Conservation (phyloP, 495 filamentous ascomycete species). For the Aspergillus funiculosus region DNA sequence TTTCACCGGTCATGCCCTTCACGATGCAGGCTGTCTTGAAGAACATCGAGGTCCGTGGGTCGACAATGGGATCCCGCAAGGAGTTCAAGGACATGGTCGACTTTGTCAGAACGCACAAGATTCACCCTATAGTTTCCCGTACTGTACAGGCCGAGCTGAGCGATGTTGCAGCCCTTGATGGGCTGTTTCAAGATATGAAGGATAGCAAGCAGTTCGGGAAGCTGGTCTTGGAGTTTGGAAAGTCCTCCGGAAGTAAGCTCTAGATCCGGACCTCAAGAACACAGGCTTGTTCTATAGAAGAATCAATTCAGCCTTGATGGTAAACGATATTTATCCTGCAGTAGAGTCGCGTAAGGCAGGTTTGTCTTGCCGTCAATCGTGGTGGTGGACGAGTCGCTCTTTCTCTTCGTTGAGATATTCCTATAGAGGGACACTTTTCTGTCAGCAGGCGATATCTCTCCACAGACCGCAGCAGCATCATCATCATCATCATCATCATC, state of each 20-base stretch:
- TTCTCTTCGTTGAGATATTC: constrained; percentile 12
- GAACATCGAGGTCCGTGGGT: constrained; percentile 67
- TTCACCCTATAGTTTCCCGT: constrained; percentile 58
- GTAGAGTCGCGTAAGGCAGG: too few relatives aligned
- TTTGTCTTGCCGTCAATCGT: too few relatives aligned
- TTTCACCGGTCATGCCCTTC: constrained; percentile 66
- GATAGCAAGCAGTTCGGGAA: constrained; percentile 74
- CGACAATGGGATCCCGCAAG: constrained; percentile 68
- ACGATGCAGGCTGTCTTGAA: constrained; percentile 64
- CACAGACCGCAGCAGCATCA: neutral
- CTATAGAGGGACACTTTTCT: too few relatives aligned
- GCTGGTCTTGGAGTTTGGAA: constrained; percentile 56
- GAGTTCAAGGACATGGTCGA: constrained; percentile 75
- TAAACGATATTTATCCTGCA: too few relatives aligned
- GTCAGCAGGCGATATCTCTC: neutral
- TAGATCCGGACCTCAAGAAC: constrained; percentile 17
- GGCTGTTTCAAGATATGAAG: constrained; percentile 69
- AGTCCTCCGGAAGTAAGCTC: constrained; percentile 38
- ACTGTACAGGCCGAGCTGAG: constrained; percentile 56
- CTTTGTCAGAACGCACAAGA: constrained; percentile 59
- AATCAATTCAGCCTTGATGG: constrained; percentile 4
- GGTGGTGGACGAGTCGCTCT: constrained; percentile 1
- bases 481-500: neutral
- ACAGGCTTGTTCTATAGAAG: neutral
- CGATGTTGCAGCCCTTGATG: constrained; percentile 59